Percentiles rank a stretch among this genome's conserved stretches.
Conservation (phyloP, 2,329 filamentous ascomycete genomes). For the Pseudogymnoascus sp. region DNA sequence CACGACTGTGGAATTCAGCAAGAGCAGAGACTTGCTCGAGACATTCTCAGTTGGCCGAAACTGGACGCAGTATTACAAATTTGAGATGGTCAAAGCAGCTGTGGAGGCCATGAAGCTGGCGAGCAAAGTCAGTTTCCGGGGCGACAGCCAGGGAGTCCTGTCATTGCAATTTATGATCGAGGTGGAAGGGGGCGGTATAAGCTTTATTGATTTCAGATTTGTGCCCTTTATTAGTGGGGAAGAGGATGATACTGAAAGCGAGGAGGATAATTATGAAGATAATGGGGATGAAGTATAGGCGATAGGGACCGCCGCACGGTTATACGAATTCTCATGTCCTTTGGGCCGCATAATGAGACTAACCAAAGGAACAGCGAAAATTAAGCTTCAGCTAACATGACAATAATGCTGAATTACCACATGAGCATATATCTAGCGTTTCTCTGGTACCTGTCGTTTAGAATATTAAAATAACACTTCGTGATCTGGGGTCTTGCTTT, state of each 20-base stretch:
- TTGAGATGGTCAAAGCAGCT: conserved; percentile 76
- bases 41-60: conserved; percentile 58
- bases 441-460: not conserved
- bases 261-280: conserved; percentile 4
- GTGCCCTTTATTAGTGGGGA: conserved; percentile 63
- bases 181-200: conserved; percentile 60
- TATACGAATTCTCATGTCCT: too few species aligned
- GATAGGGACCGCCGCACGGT: not conserved
- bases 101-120: conserved; percentile 88
- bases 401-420: not conserved
- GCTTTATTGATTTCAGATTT: conserved; percentile 77
- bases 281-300: not conserved
- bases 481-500: not conserved
- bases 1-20: conserved; percentile 60
- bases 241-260: conserved; percentile 34
- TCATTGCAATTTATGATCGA: conserved; percentile 97
- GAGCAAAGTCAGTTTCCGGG: conserved; percentile 83
- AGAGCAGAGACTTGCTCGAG: conserved; percentile 61
- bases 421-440: not conserved
- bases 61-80: conserved; percentile 72
- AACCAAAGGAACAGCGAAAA: not conserved
- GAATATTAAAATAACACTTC: not conserved
- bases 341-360: not conserved
- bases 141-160: conserved; percentile 81
- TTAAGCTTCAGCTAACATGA: not conserved